phyloP scores from a whole-genome alignment of 352 stramenopile genomes.

The Phytophthora aleatoria region DNA sequence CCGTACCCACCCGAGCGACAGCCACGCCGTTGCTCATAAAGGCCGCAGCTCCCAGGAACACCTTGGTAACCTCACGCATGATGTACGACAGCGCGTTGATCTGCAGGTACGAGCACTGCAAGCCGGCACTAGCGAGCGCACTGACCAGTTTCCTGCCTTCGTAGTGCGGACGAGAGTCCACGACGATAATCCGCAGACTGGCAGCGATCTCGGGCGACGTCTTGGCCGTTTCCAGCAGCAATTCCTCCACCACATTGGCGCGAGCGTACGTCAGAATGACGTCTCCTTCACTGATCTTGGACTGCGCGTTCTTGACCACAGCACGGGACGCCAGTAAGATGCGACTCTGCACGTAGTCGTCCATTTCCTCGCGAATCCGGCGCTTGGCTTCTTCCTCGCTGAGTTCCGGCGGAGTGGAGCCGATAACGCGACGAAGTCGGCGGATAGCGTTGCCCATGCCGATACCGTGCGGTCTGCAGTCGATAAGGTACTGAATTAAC shows the following conservation, averaged over 20 bases:
- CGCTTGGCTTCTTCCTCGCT: constrained; percentile 87
- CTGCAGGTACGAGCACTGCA: constrained; percentile 93
- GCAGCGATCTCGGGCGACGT: constrained; percentile 32
- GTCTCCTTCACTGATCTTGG: constrained; percentile 92
- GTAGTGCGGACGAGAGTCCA: constrained; percentile 91
- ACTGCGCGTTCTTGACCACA: constrained; percentile 87
- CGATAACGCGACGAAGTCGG: constrained; percentile 89
- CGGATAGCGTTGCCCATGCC: constrained; percentile 97
- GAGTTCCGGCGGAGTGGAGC: constrained; percentile 85
- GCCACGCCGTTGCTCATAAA: constrained; percentile 97
- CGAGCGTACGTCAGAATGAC: constrained; percentile 96
- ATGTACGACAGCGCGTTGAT: constrained; percentile 96
- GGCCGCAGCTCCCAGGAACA: constrained; percentile 94
- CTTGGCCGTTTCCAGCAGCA: constrained; percentile 71
- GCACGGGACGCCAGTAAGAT: constrained; percentile 92
- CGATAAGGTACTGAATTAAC: constrained; percentile 94
- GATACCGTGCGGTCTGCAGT: constrained; percentile 93
- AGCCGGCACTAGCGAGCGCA: constrained; percentile 63
- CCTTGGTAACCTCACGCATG: constrained; percentile 96
- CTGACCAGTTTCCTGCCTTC: constrained; percentile 86
- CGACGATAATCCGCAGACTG: constrained; percentile 92
- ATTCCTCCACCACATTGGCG: constrained; percentile 90
- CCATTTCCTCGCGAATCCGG: constrained; percentile 89
- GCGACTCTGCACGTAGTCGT: constrained; percentile 94
- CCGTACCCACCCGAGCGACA: constrained; percentile 91